Conservation (phyloP, 331 rosid species). For the Quercus lobata region DNA sequence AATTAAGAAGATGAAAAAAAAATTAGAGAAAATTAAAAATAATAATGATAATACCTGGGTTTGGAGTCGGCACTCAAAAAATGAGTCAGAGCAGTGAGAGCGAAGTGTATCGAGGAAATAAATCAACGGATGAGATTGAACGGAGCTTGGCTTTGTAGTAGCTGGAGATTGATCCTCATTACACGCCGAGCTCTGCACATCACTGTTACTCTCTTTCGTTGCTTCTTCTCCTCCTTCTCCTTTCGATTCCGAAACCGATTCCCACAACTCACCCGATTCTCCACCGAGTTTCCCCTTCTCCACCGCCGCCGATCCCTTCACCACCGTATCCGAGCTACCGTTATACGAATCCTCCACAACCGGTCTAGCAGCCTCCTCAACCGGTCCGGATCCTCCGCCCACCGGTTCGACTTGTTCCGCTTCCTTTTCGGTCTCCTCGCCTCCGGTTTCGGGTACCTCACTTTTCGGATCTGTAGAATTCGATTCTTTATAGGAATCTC, state of each 20-base stretch:
- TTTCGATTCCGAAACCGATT: constrained; percentile 19
- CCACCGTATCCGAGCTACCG: constrained; percentile 25
- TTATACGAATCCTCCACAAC: constrained; percentile 26
- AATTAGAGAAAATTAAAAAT: not conserved
- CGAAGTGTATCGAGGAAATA: constrained; percentile 17
- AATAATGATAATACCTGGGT: constrained; percentile 11
- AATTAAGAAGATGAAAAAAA: not conserved
- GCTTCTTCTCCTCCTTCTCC: not conserved
- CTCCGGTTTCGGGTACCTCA: not conserved
- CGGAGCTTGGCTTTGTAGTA: not conserved
- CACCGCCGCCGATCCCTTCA: constrained; percentile 16
- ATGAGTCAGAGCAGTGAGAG: constrained; percentile 9
- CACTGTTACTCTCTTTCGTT: constrained; percentile 21
- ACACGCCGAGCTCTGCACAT: constrained; percentile 23
- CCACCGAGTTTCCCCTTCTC: constrained; percentile 1
- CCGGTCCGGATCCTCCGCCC: not conserved
- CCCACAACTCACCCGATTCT: constrained; percentile 12
- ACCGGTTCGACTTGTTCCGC: not conserved
- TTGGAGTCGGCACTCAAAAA: constrained; percentile 23
- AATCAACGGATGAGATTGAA: constrained; percentile 26
- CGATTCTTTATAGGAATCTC: constrained; percentile 4
- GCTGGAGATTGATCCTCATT: constrained; percentile 26
- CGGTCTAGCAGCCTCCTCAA: not conserved
- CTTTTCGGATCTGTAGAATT: constrained; percentile 17
- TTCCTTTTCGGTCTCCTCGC: not conserved